phyloP scores from a whole-genome alignment of 192 early-diverging fungal species.

The Obelidium mucronatum region DNA sequence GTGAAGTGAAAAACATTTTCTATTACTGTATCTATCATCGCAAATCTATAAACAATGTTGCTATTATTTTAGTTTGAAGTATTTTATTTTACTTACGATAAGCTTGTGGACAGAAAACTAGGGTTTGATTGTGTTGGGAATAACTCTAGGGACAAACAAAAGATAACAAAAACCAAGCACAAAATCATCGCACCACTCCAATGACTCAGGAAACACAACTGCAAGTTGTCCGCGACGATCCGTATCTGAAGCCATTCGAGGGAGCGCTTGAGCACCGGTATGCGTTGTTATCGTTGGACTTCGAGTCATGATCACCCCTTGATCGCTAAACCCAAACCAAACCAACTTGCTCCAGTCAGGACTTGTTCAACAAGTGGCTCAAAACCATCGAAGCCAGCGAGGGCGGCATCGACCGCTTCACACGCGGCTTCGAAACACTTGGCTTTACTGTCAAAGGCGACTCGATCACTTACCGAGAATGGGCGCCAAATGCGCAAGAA shows the following conservation, averaged over 20 bases:
- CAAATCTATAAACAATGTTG: background rate
- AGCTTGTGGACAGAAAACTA: too few relatives aligned
- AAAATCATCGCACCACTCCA: too few relatives aligned
- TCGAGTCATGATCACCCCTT: background rate
- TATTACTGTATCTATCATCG: background rate
- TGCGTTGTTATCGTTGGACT: background rate
- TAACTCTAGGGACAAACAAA: too few relatives aligned
- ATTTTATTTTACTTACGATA: too few relatives aligned
- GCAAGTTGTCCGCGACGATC: conserved; percentile 71
- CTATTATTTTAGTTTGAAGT: too few relatives aligned
- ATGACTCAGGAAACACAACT: too few relatives aligned
- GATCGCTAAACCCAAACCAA: background rate
- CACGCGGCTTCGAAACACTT: conserved; percentile 79
- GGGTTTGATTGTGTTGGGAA: too few relatives aligned
- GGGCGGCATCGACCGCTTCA: conserved; percentile 86
- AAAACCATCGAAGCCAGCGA: conserved; percentile 70
- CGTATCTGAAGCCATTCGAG: conserved; percentile 79
- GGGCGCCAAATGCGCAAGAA: conserved; percentile 84
- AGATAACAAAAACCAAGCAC: too few relatives aligned
- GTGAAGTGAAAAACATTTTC: conserved; percentile 3
- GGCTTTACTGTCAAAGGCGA: conserved; percentile 72
- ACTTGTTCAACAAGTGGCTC: conserved; percentile 70
- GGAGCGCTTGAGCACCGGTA: conserved; percentile 68
- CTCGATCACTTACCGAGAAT: conserved; percentile 87
- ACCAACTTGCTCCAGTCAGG: background rate